Base-by-base conservation (phyloP, 2,329 filamentous ascomycete species). In the Hymenoscyphus fraxineus region DNA sequence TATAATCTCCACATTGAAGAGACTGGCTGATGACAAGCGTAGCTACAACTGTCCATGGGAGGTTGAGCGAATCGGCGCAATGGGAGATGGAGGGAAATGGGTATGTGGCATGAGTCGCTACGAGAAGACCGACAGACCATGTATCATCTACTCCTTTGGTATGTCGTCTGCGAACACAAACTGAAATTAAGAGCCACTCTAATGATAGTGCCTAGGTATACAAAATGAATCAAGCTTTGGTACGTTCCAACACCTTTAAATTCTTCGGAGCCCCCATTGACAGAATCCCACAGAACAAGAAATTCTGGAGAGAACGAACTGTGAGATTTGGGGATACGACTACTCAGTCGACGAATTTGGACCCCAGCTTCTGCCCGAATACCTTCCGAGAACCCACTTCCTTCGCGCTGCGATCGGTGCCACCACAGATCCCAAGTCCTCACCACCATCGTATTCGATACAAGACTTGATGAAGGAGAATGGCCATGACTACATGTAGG, bases 1-100 rank as follows among this genome's bases (percentile, higher is more conserved):
- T 27, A 51, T 40, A 16, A 32, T n/a, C 19, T 22, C 9, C 6
- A 32, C 55, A 31, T 27, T 58, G 16, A 32, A 5, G 47, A 32
- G 13, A 15, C 19, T 2, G 15, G 39, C 40, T 60, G 32, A 60
- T 39, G 22, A 16, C 27, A 6, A 27, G 35, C 31, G n/a, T 56
- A 64, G 62, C 47, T 65, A 65, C 35, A 74, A 72, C 64, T 79
- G 77, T 67, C 77, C 77, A 9, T 72, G 75, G 61, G 76, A 78
- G 47, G 70, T 78, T 32, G 76, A 78, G 64, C 71, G 78, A 3
- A 71, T 79, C 38, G 77, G 77, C 6, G 66, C 71, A 10, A 72
- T 77, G 60, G 77, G 77, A 44, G 77, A 78, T 62, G 77, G 78
- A 22, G 78, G 77, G 41, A 79, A 79, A 65, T 77, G 76, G 74